Evolutionary conservation across 1,284 basidiomycete genomes (phyloP), one percentile per base, ranked within the genome.

Genomic region (Boletus austroedulis): DNA sequence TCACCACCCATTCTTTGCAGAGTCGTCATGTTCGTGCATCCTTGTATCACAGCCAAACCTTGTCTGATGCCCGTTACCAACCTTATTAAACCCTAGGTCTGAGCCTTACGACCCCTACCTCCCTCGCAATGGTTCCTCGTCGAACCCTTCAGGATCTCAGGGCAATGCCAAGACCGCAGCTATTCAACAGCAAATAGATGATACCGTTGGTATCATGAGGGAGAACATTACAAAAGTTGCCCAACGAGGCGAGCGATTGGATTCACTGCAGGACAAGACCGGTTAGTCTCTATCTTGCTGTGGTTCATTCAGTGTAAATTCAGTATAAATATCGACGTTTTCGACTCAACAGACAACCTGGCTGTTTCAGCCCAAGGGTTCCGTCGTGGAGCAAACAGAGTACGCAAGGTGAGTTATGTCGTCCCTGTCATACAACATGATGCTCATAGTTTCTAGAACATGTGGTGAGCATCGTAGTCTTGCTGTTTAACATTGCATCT

Each of bases 321-420:
- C 12, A 29, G 24, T 21, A 19, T 50, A 40, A 31, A 55, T 46
- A 62, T 53, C 5, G 34, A 58, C 29, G 23, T 56, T 58, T 53
- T n/a, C n/a, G n/a, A n/a, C n/a, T 50, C 28, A 21, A 53, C 56
- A 96, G 96, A 99, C 77, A 98, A 91, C 73, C 85, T 99, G 58
- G 95, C 96, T 31, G 93, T 98, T 40, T 98, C 95, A n/a, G 97
- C 96, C 14, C 97, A 99, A 79, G 95, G 95, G 31, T 99, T 99
- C 87, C 87, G 95, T 62, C 85, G 94, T 65, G 95, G 96, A 63
- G 97, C 97, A 54, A 98, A 97, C 80, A 85, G 94, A 62, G 97
- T 99, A 50, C 88, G 96, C 75, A 99, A 99, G 84, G 94, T 95
- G 72, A 80, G 95, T 60, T 43, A 56, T 26, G 29, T 51, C 28